Evolutionary conservation across 1,139 yeast species (phyloP), one percentile per base, ranked within the genome.

Genomic region (Entelexis paramagnoliae): DNA sequence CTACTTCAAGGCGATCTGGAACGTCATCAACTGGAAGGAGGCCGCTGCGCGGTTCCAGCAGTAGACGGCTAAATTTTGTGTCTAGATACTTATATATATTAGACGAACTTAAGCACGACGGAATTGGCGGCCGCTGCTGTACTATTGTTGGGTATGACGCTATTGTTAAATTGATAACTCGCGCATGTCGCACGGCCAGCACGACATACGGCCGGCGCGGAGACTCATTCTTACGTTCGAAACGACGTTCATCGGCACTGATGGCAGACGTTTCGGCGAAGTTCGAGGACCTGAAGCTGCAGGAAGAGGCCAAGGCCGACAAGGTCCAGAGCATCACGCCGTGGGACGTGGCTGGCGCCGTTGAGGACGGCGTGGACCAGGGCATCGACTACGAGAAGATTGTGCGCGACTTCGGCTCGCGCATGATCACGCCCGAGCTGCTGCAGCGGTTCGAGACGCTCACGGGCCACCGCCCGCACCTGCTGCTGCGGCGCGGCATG

Each of bases 311-410:
- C 3, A 44, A 50, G 34, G 33, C 43, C 35, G 52, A 54, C 39
- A 44, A 52, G 45, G 66, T 59, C 22, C 75, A 75, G 46, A 89
- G 80, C 52, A 78, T 93, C 59, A 93, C 98, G 0, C 98, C 98
- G 46, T 91, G 98, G 97, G 97, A 91, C 66, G 99, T 93, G 28
- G 96, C 86, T 69, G 99, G 98, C 55, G 98, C 97, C 4, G 94
- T 89, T 46, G 59, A 56, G 46, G 95, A 88, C 63, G 99, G 99
- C 47, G 74, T 83, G 63, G 78, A 84, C 20, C 88, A 83, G 66
- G 89, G 81, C 33, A 89, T 91, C 59, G 96, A 91, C 70, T 91
- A 91, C 68, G 91, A 84, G 57, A 86, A 86, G 69, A 75, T 91
- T 61, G 83, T 87, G 61, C 72, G 74, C 58, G 87, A 85, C 66